phyloP scores from a whole-genome alignment of 305 asterid genomes.

The Rubia balearica region DNA sequence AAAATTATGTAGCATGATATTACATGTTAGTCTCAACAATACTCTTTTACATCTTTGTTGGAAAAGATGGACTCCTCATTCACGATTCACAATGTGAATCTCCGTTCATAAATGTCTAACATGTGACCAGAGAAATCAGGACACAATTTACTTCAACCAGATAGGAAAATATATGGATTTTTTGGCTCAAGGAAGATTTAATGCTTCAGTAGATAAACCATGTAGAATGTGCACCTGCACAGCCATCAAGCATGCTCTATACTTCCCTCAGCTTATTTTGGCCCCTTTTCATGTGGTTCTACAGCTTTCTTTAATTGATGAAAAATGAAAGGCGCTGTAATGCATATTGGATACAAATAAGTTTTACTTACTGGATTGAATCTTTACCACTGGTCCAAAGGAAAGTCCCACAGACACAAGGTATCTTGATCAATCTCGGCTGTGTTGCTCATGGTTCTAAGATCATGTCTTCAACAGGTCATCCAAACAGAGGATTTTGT shows the following conservation, averaged over 20 bases:
- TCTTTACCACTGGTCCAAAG: not conserved
- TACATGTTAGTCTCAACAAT: not conserved
- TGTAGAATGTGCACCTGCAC: not conserved
- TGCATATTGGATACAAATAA: not conserved
- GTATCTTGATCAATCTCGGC: not conserved
- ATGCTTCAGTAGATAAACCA: not conserved
- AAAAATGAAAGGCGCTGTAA: not conserved
- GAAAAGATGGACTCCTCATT: not conserved
- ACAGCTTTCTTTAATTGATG: not conserved
- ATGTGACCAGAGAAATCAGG: not conserved
- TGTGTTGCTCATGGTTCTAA: not conserved
- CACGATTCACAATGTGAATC: not conserved
- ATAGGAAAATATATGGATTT: no score
- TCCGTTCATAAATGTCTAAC: not conserved
- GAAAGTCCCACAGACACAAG: not conserved
- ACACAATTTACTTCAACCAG: not conserved
- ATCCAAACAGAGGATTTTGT: not conserved
- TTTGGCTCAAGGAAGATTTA: not conserved
- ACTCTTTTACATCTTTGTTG: not conserved
- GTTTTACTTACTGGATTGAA: not conserved
- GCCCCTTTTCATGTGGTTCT: not conserved
- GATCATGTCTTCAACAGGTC: not conserved
- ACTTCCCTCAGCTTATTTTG: not conserved
- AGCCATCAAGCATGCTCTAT: not conserved
- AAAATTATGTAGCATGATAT: not conserved